Evolutionary conservation across 768 basidiomycete genomes (phyloP), one percentile per base, ranked within the genome.

Genomic region (Pleurotus giganteus): DNA sequence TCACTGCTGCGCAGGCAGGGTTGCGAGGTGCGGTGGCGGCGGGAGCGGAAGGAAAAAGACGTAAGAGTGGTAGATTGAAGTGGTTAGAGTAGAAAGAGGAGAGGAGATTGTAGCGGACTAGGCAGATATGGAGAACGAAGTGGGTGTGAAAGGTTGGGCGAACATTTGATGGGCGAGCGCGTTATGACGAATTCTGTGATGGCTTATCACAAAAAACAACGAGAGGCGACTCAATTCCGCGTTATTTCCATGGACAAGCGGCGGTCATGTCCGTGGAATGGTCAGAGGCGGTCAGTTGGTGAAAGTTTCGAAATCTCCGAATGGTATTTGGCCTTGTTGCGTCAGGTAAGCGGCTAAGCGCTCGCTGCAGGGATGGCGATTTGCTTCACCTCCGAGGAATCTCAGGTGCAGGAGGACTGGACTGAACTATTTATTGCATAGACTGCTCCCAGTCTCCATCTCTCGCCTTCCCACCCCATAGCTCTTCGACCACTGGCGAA

Each of bases 101-200:
- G 19, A 51, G 34, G 34, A 24, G 34, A 34, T 12, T 31, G 31
- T 15, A 28, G 23, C 29, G 32, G 49, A 8, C 44, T 45, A 41
- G 19, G 39, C 32, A 51, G 49, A 36, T 51, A 51, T 51, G 49
- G 49, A 51, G 34, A 51, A 51, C 7, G 13, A 15, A 9, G 49
- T 51, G 49, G 49, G 49, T 51, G 49, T 36, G 49, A 51, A 51
- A 7, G 39, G 9, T 41, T 41, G 39, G 39, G 15, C 19, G 9
- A 17, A 41, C 39, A 41, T 41, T 41, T 41, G 39, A 41, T 41
- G 39, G 39, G 39, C 39, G 39, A 41, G 39, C 39, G 39, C 39
- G 39, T 41, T 41, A 41, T 41, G 39, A 41, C 39, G 39, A 41
- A 12, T 41, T 41, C 15, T 15, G 19, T 41, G 39, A 41, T 41